These are phyloP conservation scores for Neurospora sp. DNA, from an alignment of 495 filamentous ascomycete genomes.

Conservation along the genomic window DNA sequence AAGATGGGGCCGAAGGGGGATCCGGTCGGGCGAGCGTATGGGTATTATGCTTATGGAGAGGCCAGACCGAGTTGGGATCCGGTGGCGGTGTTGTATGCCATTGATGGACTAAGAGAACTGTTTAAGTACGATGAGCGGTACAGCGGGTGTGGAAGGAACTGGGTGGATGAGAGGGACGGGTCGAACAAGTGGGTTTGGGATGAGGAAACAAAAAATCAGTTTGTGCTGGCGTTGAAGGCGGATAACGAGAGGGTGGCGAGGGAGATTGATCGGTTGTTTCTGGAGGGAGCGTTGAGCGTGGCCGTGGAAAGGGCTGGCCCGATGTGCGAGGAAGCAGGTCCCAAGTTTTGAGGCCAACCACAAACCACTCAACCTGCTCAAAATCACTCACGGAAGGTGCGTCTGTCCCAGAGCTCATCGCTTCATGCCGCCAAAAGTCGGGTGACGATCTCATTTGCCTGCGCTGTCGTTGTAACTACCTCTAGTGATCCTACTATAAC, in stretches of 20 bases:
- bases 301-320: background rate
- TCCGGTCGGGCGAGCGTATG: conserved; percentile 31
- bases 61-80: conserved; percentile 34
- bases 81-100: conserved; percentile 33
- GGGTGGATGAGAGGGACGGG: conserved; percentile 15
- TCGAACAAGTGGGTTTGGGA: conserved; percentile 29
- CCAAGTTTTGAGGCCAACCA: background rate
- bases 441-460: no score
- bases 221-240: conserved; percentile 21
- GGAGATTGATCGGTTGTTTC: conserved; percentile 14
- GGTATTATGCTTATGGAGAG: conserved; percentile 25
- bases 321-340: background rate
- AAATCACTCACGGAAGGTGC: no score
- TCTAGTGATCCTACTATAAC: no score
- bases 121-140: conserved; percentile 21
- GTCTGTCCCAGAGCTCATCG: no score
- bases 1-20: conserved; percentile 20
- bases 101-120: conserved; percentile 5
- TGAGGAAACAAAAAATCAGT: conserved; percentile 16
- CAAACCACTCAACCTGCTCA: background rate
- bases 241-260: conserved; percentile 2
- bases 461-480: no score
- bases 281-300: conserved; percentile 7
- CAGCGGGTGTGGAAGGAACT: conserved; percentile 16
- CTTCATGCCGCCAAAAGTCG: no score